Percentiles rank a stretch among this genome's conserved stretches.
Conservation (phyloP, 441 rosid species). For the Aleurites moluccanus region DNA sequence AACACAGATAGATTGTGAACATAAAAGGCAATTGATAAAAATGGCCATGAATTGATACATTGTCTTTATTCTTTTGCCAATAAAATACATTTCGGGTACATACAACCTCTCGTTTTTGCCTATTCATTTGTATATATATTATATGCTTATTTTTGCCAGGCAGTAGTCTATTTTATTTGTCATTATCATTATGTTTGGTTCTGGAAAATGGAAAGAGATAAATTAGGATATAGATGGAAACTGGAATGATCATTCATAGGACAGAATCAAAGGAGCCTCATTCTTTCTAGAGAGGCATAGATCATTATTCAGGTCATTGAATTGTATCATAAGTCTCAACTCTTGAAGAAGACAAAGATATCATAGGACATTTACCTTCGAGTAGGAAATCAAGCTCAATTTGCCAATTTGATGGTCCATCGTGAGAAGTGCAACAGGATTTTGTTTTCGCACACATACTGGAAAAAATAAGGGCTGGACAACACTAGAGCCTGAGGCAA, state of each 20-base stretch:
- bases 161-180: neutral
- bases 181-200: neutral
- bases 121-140: neutral
- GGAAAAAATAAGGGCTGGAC: neutral
- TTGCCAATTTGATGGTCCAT: neutral
- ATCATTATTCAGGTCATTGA: neutral
- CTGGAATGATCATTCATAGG: neutral
- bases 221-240: neutral
- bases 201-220: neutral
- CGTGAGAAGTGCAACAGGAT: neutral
- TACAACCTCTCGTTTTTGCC: neutral
- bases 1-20: neutral
- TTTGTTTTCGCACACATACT: neutral
- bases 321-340: neutral
- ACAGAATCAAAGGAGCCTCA: neutral
- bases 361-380: neutral
- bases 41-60: neutral
- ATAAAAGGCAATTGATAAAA: neutral
- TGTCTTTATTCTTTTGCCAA: no score
- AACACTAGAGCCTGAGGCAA: neutral
- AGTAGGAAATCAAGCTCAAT: neutral
- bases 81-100: neutral
- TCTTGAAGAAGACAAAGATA: neutral
- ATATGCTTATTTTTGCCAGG: neutral
- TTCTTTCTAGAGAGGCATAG: neutral